Evolutionary conservation across 352 stramenopile species (phyloP).

Genomic region (Phytophthora tentaculata): DNA sequence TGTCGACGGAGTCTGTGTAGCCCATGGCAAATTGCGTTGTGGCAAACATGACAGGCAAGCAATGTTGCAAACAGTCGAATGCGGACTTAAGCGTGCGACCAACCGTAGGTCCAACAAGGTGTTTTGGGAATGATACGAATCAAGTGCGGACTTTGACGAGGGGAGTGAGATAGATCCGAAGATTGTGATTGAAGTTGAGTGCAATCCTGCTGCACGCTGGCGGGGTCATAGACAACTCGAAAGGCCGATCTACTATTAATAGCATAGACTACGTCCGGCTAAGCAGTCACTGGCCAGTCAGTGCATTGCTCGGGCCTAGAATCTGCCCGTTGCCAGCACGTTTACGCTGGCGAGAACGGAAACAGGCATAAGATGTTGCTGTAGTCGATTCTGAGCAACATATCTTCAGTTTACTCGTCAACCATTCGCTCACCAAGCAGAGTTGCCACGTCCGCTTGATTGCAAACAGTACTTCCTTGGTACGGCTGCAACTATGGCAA

Average conservation of each 20-base stretch:
- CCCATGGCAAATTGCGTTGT: conserved; percentile 37
- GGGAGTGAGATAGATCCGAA: conserved; percentile 14
- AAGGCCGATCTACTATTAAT: no score
- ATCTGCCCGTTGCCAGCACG: no score
- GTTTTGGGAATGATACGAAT: no score
- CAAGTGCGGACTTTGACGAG: conserved; percentile 23
- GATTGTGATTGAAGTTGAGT: conserved; percentile 41
- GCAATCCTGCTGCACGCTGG: conserved; percentile 12
- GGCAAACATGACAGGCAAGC: conserved; percentile 7
- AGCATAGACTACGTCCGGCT: no score
- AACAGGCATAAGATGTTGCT: conserved; percentile 21
- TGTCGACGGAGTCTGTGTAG: conserved; percentile 23
- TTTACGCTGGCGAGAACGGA: conserved; percentile 18
- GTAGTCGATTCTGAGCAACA: conserved; percentile 5
- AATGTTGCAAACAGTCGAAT: conserved; percentile 8
- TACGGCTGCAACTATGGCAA: neutral
- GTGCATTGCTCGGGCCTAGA: no score
- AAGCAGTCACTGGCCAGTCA: no score
- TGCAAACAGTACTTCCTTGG: conserved; percentile 11
- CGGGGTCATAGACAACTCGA: conserved; percentile 18
- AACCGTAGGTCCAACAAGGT: no score
- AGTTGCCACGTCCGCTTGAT: conserved; percentile 17
- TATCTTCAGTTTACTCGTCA: conserved; percentile 35
- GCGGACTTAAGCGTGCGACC: conserved; percentile 10
- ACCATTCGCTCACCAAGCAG: conserved; percentile 7